Conservation (phyloP, 352 stramenopile genomes). For the Aphanomyces euteiches region DNA sequence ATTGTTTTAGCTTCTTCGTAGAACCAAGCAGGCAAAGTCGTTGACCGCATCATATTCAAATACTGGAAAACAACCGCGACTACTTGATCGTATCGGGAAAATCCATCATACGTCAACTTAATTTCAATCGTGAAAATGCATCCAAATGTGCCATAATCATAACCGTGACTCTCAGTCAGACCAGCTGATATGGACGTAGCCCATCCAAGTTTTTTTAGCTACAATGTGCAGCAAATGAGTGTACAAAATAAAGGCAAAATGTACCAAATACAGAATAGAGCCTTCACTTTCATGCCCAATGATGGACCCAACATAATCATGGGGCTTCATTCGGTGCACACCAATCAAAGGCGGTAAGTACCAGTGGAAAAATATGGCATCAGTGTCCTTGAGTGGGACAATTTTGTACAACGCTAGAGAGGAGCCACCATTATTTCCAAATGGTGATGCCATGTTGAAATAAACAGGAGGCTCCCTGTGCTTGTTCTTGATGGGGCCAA, state of each 20-base stretch:
- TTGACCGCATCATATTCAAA: slow-evolving; percentile 49
- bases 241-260: slow-evolving; percentile 22
- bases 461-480: slow-evolving; percentile 41
- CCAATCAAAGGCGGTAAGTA: slow-evolving; percentile 72
- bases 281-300: slow-evolving; percentile 81
- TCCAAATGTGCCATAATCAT: slow-evolving; percentile 61
- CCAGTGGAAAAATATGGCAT: slow-evolving; percentile 72
- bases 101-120: slow-evolving; percentile 59
- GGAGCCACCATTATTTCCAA: slow-evolving; percentile 43
- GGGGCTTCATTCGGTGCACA: slow-evolving; percentile 65
- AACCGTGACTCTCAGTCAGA: slow-evolving; percentile 66
- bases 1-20: slow-evolving; percentile 70
- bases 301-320: slow-evolving; percentile 75
- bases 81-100: slow-evolving; percentile 60
- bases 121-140: slow-evolving; percentile 71
- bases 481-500: slow-evolving; percentile 61
- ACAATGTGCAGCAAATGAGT: slow-evolving; percentile 19
- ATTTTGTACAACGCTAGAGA: slow-evolving; percentile 59
- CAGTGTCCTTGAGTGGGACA: slow-evolving; percentile 69
- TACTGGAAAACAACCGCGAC: slow-evolving; percentile 65
- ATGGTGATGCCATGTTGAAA: slow-evolving; percentile 41
- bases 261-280: slow-evolving; percentile 72
- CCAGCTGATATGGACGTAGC: slow-evolving; percentile 71
- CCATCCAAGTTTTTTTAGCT: slow-evolving; percentile 76
- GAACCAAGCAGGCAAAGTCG: slow-evolving; percentile 57